These are phyloP conservation scores for Jaltomata sinuosa DNA, from an alignment of 257 asterid genomes.

Conservation along the genomic window DNA sequence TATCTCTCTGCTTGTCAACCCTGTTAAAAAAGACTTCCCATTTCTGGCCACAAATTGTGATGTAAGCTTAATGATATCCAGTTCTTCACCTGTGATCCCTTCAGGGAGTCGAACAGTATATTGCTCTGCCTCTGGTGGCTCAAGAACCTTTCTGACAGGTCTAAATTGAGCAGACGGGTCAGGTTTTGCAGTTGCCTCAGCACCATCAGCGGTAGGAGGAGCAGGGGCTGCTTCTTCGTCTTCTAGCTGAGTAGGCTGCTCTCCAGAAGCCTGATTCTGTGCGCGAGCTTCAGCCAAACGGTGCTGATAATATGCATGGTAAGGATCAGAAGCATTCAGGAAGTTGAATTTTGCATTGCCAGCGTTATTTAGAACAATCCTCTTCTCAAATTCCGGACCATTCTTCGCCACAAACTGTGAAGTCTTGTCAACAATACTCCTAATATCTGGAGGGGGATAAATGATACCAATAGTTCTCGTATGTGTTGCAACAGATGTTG, in stretches of 20 bases:
- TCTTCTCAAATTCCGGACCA: slow-evolving; percentile 78
- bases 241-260: slow-evolving; percentile 21
- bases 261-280: slow-evolving; percentile 48
- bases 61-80: slow-evolving; percentile 87
- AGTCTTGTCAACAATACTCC: slow-evolving; percentile 79
- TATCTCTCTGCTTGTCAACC: slow-evolving; percentile 82
- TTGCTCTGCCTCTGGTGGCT: slow-evolving; percentile 93
- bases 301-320: slow-evolving; percentile 87
- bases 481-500: slow-evolving; percentile 71
- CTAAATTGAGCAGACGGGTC: slow-evolving; percentile 67
- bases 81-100: slow-evolving; percentile 89
- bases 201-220: slow-evolving; percentile 31
- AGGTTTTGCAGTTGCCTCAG: slow-evolving; percentile 44
- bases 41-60: slow-evolving; percentile 94
- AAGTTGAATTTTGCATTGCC: slow-evolving; percentile 81
- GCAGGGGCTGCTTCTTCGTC: slow-evolving; percentile 35
- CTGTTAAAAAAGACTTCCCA: slow-evolving; percentile 85
- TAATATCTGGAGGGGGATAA: slow-evolving; percentile 85
- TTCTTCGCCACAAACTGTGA: slow-evolving; percentile 83
- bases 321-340: slow-evolving; percentile 74
- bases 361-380: slow-evolving; percentile 69
- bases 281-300: slow-evolving; percentile 75
- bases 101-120: slow-evolving; percentile 89
- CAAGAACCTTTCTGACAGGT: slow-evolving; percentile 57
- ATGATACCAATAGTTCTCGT: slow-evolving; percentile 80